Conservation (phyloP, 305 asterid genomes). For the Rubia peregrina region DNA sequence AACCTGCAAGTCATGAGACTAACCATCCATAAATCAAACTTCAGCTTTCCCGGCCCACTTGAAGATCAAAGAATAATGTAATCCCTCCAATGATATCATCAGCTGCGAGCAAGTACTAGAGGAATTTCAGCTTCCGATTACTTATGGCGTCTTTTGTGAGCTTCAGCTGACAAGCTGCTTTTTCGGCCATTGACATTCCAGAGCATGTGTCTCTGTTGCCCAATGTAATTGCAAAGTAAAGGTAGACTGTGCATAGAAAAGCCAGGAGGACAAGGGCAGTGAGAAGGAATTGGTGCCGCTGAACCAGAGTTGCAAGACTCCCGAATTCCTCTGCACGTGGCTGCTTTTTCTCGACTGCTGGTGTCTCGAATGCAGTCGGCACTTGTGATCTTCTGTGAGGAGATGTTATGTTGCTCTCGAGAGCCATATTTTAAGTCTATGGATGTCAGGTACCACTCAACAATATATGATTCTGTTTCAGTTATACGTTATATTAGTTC, state of each 20-base stretch:
- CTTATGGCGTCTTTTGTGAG: slow-evolving; percentile 30
- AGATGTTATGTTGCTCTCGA: slow-evolving; percentile 64
- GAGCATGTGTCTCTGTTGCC: slow-evolving; percentile 42
- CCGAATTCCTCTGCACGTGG: slow-evolving; percentile 57
- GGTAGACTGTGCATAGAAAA: slow-evolving; percentile 84
- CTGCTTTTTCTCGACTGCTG: slow-evolving; percentile 36
- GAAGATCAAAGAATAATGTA: slow-evolving; percentile 14
- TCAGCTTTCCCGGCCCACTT: slow-evolving; percentile 3
- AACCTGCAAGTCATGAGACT: slow-evolving; percentile 3
- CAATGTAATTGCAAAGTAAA: slow-evolving; percentile 93
- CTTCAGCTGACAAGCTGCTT: slow-evolving; percentile 33
- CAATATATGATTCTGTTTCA: slow-evolving; percentile 28
- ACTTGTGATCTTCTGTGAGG: slow-evolving; percentile 85
- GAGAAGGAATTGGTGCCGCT: slow-evolving; percentile 82
- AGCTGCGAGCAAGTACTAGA: slow-evolving; percentile 22
- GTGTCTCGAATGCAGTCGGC: slow-evolving; percentile 59
- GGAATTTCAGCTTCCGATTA: slow-evolving; percentile 36
- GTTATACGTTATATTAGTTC: not conserved
- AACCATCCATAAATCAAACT: not conserved
- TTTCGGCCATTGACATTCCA: slow-evolving; percentile 30
- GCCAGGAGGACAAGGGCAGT: slow-evolving; percentile 73
- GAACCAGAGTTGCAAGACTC: slow-evolving; percentile 51
- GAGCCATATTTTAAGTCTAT: slow-evolving; percentile 39
- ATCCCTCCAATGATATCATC: not conserved
- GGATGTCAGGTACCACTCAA: slow-evolving; percentile 19